Evolutionary conservation across 108 stramenopile genomes (phyloP).

Genomic region (Skeletonema marinoi): DNA sequence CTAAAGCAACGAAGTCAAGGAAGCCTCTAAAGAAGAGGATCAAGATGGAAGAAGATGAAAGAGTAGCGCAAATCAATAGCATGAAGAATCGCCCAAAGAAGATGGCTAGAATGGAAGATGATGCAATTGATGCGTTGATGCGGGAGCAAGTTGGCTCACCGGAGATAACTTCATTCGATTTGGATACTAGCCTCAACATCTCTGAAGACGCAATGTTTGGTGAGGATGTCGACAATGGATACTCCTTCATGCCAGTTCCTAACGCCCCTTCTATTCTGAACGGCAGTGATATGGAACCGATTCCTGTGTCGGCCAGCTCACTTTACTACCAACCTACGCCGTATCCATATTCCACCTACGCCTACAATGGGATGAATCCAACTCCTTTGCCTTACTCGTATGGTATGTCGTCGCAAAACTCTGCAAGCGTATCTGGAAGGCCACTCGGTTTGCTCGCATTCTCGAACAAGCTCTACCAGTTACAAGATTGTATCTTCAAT

Average conservation of each 20-base stretch:
- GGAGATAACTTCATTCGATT: background rate
- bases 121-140: background rate
- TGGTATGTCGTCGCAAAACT: background rate
- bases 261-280: background rate
- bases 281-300: background rate
- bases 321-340: background rate
- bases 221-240: background rate
- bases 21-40: slow-evolving; percentile 1
- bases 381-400: background rate
- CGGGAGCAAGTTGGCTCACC: background rate
- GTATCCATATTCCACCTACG: background rate
- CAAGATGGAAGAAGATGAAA: background rate
- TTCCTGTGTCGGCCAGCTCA: background rate
- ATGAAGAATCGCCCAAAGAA: background rate
- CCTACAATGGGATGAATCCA: background rate
- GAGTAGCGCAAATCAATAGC: background rate
- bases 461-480: background rate
- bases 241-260: slow-evolving; percentile 16
- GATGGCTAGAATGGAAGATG: background rate
- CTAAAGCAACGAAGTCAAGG: background rate
- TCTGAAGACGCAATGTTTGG: slow-evolving; percentile 2
- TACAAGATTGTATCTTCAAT: slow-evolving; percentile 9
- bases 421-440: background rate
- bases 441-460: background rate
- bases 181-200: slow-evolving; percentile 7